Conservation (phyloP, 176 grass and related monocot genomes). For the Ensete glaucum region DNA sequence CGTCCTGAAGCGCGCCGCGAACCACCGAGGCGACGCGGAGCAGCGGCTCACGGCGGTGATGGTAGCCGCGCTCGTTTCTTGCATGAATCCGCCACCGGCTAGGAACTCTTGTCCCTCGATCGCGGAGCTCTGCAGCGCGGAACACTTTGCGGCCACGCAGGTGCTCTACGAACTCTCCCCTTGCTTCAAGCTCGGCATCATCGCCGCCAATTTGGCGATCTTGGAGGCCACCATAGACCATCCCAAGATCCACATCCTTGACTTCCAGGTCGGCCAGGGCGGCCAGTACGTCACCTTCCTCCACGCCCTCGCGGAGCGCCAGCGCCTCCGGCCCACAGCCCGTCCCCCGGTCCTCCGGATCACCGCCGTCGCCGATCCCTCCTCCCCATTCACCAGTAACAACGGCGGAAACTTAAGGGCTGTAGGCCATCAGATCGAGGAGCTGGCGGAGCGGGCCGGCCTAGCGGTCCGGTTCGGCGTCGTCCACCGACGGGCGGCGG, state of each 20-base stretch:
- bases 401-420: background rate
- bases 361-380: constrained; percentile 66
- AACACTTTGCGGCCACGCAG: constrained; percentile 43
- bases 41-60: constrained; percentile 74
- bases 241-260: constrained; percentile 53
- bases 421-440: constrained; percentile 39
- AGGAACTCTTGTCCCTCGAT: constrained; percentile 18
- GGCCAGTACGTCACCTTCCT: constrained; percentile 60
- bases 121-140: constrained; percentile 38
- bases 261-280: constrained; percentile 60
- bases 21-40: constrained; percentile 48
- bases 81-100: constrained; percentile 29
- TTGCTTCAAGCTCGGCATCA: constrained; percentile 66
- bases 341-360: constrained; percentile 31
- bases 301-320: constrained; percentile 45
- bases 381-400: constrained; percentile 44
- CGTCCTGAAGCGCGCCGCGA: constrained; percentile 35
- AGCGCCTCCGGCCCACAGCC: background rate
- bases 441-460: constrained; percentile 38
- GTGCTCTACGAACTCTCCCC: constrained; percentile 54
- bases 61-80: constrained; percentile 39
- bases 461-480: constrained; percentile 42
- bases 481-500: constrained; percentile 37
- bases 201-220: constrained; percentile 64
- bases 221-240: constrained; percentile 34